Conservation (phyloP, 1,284 basidiomycete species). For the Apiotrichum gamsii region DNA sequence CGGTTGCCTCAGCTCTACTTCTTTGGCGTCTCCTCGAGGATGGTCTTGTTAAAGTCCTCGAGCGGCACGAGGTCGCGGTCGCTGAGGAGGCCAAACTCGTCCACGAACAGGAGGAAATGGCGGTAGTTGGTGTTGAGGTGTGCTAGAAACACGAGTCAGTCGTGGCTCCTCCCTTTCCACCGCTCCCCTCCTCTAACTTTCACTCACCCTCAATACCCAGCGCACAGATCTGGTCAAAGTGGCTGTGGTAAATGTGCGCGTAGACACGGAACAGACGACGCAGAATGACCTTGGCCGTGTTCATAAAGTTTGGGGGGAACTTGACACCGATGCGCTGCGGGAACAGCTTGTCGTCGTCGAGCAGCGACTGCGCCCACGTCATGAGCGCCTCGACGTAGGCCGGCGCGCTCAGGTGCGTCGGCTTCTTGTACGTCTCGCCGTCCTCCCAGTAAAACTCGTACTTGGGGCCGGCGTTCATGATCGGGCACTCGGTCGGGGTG, state of each 20-base stretch:
- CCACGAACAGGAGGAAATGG: conserved; percentile 94
- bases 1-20: conserved; percentile 1
- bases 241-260: conserved; percentile 98
- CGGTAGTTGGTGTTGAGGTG: conserved; percentile 98
- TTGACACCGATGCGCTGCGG: conserved; percentile 92
- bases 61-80: conserved; percentile 93
- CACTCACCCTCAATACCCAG: conserved; percentile 87
- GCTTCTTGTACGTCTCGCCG: conserved; percentile 79
- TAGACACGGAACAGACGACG: conserved; percentile 93
- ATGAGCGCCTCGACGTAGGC: conserved; percentile 98
- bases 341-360: conserved; percentile 90
- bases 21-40: conserved; percentile 62
- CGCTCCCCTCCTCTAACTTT: neutral
- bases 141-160: conserved; percentile 60
- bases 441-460: conserved; percentile 99
- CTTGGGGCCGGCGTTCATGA: conserved; percentile 98
- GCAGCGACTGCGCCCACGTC: conserved; percentile 92
- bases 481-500: conserved; percentile 90
- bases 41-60: conserved; percentile 93
- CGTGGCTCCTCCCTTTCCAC: too few species aligned
- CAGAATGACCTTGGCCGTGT: conserved; percentile 86
- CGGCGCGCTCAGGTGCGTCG: conserved; percentile 88
- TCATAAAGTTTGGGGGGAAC: conserved; percentile 85
- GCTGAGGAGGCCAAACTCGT: conserved; percentile 97
- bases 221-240: conserved; percentile 98